Percentiles rank a stretch among this genome's conserved stretches.
These are phyloP conservation scores for Cinchona pubescens DNA, from an alignment of 257 asterid species.

Conservation along the genomic window DNA sequence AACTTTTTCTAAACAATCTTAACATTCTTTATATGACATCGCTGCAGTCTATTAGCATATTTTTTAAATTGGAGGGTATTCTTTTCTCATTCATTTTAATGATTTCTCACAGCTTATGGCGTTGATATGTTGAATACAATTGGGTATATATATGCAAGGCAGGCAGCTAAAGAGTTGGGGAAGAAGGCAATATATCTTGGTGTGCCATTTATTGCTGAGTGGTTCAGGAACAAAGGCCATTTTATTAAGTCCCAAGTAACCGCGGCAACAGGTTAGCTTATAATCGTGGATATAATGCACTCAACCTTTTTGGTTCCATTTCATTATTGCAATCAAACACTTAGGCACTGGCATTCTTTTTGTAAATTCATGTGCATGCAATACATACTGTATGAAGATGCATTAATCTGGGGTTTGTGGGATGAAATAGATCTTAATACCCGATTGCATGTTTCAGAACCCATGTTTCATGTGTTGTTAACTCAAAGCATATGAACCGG, in stretches of 20 bases:
- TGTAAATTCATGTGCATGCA: not conserved
- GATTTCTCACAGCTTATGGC: constrained; percentile 77
- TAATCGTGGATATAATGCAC: not conserved
- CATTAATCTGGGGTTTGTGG: not conserved
- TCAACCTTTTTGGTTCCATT: not conserved
- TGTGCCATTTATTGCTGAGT: constrained; percentile 93
- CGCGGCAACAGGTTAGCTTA: constrained; percentile 85
- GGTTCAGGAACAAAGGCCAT: constrained; percentile 99
- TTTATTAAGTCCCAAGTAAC: constrained; percentile 96
- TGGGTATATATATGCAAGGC: constrained; percentile 93
- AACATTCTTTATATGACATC: not conserved
- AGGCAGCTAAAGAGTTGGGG: constrained; percentile 96
- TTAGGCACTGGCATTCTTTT: not conserved
- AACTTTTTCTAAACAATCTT: not conserved
- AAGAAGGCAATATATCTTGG: constrained; percentile 93
- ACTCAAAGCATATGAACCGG: not conserved
- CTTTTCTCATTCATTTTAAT: constrained; percentile 30
- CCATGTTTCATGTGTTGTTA: not conserved
- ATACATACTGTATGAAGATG: not conserved
- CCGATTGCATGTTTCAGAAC: not conserved
- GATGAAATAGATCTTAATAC: not conserved
- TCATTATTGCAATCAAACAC: not conserved
- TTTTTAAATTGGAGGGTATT: constrained; percentile 12
- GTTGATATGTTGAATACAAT: constrained; percentile 97
- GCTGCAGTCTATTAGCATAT: not conserved